Percentiles rank a stretch among this genome's conserved stretches.
Conservation (phyloP, 345 rosid species). For the Cardamine resedifolia region DNA sequence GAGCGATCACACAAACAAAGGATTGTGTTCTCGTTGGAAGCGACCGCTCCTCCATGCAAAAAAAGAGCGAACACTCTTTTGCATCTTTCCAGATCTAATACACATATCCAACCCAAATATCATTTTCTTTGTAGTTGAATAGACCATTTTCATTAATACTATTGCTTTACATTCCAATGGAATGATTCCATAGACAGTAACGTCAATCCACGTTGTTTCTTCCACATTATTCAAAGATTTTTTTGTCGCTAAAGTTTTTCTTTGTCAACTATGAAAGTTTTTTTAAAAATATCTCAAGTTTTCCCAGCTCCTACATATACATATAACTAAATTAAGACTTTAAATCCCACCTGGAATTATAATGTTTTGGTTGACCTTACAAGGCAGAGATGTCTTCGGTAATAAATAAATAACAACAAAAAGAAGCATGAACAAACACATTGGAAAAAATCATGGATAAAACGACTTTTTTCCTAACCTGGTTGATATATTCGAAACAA, state of each 20-base stretch:
- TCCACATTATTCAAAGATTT: neutral
- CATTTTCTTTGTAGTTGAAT: neutral
- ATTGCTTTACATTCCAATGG: neutral
- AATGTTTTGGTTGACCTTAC: conserved; percentile 9
- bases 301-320: neutral
- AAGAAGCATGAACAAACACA: neutral
- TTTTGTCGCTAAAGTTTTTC: neutral
- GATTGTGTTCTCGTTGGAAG: too few species aligned
- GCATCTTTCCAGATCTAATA: too few species aligned
- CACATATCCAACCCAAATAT: too few species aligned
- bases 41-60: too few species aligned
- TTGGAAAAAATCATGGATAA: neutral
- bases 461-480: neutral
- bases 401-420: neutral
- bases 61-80: too few species aligned
- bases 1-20: too few species aligned
- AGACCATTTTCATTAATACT: neutral
- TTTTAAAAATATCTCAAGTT: neutral
- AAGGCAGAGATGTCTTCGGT: neutral
- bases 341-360: conserved; percentile 13
- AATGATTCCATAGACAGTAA: neutral
- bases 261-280: neutral
- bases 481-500: neutral
- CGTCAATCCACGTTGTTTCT: conserved; percentile 29
- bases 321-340: neutral